A percentile compares a stretch with the other conserved stretches of the same genome.
Conservation (phyloP, 2,329 filamentous ascomycete species). For the Camillea tinctor region DNA sequence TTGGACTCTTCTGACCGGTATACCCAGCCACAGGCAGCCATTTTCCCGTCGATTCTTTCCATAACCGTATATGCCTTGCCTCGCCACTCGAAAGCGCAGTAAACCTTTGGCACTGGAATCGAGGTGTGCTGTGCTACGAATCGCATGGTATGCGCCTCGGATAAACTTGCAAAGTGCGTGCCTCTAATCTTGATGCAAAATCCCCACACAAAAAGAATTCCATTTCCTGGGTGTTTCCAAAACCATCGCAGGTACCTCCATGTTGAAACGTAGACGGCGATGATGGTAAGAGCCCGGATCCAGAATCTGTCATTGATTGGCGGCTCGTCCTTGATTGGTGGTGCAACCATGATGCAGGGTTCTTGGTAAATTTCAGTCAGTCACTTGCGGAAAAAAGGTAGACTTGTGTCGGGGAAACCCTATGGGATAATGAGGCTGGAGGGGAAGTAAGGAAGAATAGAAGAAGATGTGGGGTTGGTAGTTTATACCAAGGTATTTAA, state of each 20-base stretch:
- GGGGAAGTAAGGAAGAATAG: too few relatives aligned
- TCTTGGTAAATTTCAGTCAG: too few relatives aligned
- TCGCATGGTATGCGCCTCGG: constrained; percentile 40
- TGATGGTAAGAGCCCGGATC: not conserved
- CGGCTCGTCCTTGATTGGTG: too few relatives aligned
- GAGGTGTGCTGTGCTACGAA: constrained; percentile 41
- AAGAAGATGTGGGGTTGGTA: too few relatives aligned
- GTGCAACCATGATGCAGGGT: not conserved
- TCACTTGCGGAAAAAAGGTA: too few relatives aligned
- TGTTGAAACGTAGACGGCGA: not conserved
- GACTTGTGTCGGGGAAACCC: too few relatives aligned
- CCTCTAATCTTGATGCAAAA: constrained; percentile 30
- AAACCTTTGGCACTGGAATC: constrained; percentile 45
- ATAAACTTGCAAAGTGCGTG: constrained; percentile 27
- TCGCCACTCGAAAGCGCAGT: constrained; percentile 41
- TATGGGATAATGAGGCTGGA: too few relatives aligned
- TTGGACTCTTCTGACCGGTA: constrained; percentile 8
- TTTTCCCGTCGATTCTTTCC: constrained; percentile 32
- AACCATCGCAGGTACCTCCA: not conserved
- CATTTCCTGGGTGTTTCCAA: constrained; percentile 8
- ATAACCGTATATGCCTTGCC: constrained; percentile 46
- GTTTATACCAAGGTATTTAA: too few relatives aligned
- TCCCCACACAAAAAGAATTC: not conserved
- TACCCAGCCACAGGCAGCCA: constrained; percentile 3
- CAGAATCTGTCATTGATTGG: not conserved